Evolutionary conservation across 2,329 filamentous ascomycete species (phyloP).

Genomic region (Xylaria sp.): DNA sequence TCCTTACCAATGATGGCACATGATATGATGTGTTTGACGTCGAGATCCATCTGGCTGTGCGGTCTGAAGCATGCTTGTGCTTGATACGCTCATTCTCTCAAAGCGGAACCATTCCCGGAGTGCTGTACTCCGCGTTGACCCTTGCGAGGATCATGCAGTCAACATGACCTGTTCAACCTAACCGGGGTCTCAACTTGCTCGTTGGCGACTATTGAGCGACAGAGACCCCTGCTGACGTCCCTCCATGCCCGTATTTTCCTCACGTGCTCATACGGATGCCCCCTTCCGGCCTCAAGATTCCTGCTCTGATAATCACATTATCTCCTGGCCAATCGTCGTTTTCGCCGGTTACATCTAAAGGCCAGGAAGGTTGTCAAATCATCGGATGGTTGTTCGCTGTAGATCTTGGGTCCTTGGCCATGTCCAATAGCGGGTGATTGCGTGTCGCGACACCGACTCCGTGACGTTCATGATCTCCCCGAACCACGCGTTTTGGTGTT

Average conservation of each 20-base stretch:
- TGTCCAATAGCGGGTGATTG: constrained; percentile 5
- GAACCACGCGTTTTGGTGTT: constrained; percentile 13
- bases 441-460: constrained; percentile 11
- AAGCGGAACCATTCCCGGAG: background rate
- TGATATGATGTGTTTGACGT: too few relatives aligned
- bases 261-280: constrained; percentile 7
- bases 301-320: constrained; percentile 6
- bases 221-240: constrained; percentile 2
- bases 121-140: background rate
- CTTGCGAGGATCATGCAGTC: constrained; percentile 9
- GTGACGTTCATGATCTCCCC: constrained; percentile 5
- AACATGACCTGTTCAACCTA: background rate
- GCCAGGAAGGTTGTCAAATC: background rate
- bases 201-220: constrained; percentile 10
- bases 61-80: too few relatives aligned
- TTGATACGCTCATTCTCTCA: too few relatives aligned
- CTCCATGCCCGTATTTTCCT: constrained; percentile 8
- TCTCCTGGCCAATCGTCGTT: constrained; percentile 5
- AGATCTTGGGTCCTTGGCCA: background rate
- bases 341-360: background rate
- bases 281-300: background rate
- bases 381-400: constrained; percentile 1
- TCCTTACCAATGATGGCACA: too few relatives aligned
- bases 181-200: constrained; percentile 10
- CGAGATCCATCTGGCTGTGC: too few relatives aligned